phyloP scores from a whole-genome alignment of 306 rosid species.

The Prosopis cineraria region DNA sequence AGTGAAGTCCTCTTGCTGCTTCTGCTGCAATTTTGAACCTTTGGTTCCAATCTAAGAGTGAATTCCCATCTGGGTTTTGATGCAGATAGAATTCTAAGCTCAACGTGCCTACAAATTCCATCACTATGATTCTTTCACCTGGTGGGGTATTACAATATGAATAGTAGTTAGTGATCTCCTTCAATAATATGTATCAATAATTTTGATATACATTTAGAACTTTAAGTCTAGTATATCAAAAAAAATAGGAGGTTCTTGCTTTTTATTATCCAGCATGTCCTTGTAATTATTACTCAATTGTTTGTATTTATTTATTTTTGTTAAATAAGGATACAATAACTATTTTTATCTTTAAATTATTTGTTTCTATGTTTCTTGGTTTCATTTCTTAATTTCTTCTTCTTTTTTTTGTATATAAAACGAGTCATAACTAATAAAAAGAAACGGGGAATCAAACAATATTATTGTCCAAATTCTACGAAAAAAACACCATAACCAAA shows the following conservation, averaged over 20 bases:
- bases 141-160: neutral
- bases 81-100: conserved; percentile 69
- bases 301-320: neutral
- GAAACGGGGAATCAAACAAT: neutral
- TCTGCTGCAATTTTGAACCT: conserved; percentile 78
- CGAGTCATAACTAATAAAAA: neutral
- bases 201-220: neutral
- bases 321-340: neutral
- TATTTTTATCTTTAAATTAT: neutral
- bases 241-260: neutral
- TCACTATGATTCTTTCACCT: conserved; percentile 72
- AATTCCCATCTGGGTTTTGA: conserved; percentile 62
- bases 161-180: neutral
- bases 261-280: neutral
- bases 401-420: neutral
- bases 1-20: conserved; percentile 80
- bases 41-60: conserved; percentile 59
- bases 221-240: neutral
- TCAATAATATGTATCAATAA: neutral
- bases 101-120: conserved; percentile 65
- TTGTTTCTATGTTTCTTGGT: neutral
- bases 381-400: neutral
- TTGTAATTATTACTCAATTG: neutral
- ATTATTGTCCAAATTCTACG: neutral
- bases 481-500: neutral